Conservation (phyloP, 805 yeast species). For the Lipomyces orientalis region DNA sequence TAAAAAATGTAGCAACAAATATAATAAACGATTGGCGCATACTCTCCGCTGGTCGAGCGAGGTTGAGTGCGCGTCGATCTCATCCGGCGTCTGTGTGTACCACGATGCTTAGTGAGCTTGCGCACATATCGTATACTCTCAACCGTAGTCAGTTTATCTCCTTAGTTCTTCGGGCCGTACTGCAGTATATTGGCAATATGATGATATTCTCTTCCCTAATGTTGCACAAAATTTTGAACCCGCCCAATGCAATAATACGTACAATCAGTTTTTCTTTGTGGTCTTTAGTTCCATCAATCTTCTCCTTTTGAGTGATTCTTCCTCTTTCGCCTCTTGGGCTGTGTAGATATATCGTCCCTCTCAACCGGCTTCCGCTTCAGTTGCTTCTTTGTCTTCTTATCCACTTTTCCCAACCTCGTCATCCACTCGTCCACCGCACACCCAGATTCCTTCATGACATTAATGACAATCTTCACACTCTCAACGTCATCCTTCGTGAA, state of each 20-base stretch:
- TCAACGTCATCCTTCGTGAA: constrained; percentile 87
- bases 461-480: constrained; percentile 80
- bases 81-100: too few species aligned
- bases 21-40: neutral
- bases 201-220: neutral
- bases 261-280: neutral
- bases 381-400: constrained; percentile 57
- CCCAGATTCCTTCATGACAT: constrained; percentile 95
- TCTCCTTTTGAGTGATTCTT: constrained; percentile 14
- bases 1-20: neutral
- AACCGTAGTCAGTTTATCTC: neutral
- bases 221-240: neutral
- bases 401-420: constrained; percentile 68
- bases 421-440: constrained; percentile 75
- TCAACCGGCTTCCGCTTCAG: constrained; percentile 54
- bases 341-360: constrained; percentile 59
- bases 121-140: neutral
- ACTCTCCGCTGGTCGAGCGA: neutral
- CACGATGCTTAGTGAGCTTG: neutral
- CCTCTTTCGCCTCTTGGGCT: constrained; percentile 20
- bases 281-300: neutral
- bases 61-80: too few species aligned
- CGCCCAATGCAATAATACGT: neutral
- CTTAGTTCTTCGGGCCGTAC: neutral
- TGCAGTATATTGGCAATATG: neutral